These are phyloP conservation scores for Xylaria sp. DNA, from an alignment of 2,329 filamentous ascomycete genomes.

Conservation along the genomic window DNA sequence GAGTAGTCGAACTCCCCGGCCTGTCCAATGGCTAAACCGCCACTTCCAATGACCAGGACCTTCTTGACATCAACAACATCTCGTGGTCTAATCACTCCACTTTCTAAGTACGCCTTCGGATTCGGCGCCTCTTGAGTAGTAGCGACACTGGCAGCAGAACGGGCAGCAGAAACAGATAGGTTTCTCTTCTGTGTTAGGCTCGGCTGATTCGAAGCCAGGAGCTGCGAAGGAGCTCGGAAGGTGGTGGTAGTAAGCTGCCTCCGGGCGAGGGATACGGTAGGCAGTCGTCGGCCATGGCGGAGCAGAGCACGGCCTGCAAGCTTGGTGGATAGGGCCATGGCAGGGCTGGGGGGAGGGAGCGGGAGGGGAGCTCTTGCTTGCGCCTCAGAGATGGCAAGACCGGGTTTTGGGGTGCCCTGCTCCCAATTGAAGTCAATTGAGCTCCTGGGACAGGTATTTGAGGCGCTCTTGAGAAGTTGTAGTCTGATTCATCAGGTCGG, in stretches of 20 bases:
- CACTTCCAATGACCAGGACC: slow-evolving; percentile 93
- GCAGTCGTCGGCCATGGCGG: slow-evolving; percentile 56
- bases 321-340: slow-evolving; percentile 38
- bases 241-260: slow-evolving; percentile 46
- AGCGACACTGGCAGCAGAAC: slow-evolving; percentile 41
- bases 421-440: slow-evolving; percentile 38
- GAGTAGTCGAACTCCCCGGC: slow-evolving; percentile 99
- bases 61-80: slow-evolving; percentile 91
- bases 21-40: slow-evolving; percentile 94
- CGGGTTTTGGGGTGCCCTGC: slow-evolving; percentile 31
- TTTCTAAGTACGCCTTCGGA: slow-evolving; percentile 85
- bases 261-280: slow-evolving; percentile 44
- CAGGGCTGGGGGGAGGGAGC: slow-evolving; percentile 15
- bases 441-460: slow-evolving; percentile 23
- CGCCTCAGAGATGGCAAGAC: no score
- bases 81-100: slow-evolving; percentile 79
- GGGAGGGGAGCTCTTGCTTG: no score
- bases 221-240: slow-evolving; percentile 42
- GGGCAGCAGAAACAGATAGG: slow-evolving; percentile 50
- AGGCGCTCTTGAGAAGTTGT: slow-evolving; percentile 11
- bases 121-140: slow-evolving; percentile 72
- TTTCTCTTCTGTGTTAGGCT: slow-evolving; percentile 49
- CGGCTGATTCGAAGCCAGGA: slow-evolving; percentile 15
- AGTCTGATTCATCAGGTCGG: slow-evolving; percentile 15
- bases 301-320: slow-evolving; percentile 61